These are phyloP conservation scores for Dianthus caryophyllus DNA, from an alignment of 148 eudicot genomes.

Conservation along the genomic window DNA sequence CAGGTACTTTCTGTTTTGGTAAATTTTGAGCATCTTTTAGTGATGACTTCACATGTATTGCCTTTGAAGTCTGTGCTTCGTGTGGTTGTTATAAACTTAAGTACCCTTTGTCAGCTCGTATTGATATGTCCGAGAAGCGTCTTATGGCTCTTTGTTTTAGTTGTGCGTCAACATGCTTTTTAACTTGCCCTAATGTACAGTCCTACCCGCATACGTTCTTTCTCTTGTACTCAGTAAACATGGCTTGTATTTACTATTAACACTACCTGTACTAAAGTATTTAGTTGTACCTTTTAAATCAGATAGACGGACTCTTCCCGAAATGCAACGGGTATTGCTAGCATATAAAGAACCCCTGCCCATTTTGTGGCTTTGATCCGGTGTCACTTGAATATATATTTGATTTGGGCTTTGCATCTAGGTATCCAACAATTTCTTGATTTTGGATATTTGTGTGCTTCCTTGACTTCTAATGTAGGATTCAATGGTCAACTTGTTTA, in stretches of 20 bases:
- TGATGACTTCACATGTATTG: conserved; percentile 3
- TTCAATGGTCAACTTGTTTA: not conserved
- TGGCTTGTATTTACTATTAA: no score
- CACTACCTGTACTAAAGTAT: no score
- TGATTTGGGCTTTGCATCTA: not conserved
- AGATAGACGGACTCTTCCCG: no score
- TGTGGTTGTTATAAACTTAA: not conserved
- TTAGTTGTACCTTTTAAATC: no score
- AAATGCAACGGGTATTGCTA: no score
- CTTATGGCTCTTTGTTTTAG: no score
- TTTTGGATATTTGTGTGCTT: not conserved
- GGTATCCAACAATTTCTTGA: not conserved
- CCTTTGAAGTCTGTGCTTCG: not conserved
- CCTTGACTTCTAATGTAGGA: not conserved
- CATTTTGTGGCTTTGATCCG: not conserved
- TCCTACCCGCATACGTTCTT: no score
- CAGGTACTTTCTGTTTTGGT: conserved; percentile 24
- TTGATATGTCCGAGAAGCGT: no score
- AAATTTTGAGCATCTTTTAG: not conserved
- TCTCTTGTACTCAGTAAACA: no score
- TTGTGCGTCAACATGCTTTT: no score
- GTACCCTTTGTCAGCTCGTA: not conserved
- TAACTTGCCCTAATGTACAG: no score
- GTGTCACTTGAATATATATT: not conserved
- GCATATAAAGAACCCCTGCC: no score